Base-by-base conservation (phyloP, 2,329 filamentous ascomycete species). In the Neurospora sp. region DNA sequence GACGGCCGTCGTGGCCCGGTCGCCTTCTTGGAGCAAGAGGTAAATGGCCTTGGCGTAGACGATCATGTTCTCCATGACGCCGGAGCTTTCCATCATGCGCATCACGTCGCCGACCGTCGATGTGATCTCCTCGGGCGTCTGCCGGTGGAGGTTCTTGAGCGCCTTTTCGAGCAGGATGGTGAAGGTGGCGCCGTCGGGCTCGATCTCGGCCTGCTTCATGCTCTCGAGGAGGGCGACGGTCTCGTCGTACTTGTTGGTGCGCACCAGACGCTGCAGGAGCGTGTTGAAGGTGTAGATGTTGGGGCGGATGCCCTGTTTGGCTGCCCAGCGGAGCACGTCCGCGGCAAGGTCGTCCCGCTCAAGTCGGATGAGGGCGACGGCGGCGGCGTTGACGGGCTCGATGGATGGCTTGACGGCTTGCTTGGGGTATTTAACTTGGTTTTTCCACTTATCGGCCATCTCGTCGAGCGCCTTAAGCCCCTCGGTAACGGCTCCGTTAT, bases 21-120 rank as follows among this genome's bases (percentile, higher is more conserved):
- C 79, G 70, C 78, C 79, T 12, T 78, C 75, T 80, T 83, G 73
- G 23, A 92, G 81, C 11, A 92, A 80, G 19, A 85, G 81, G 78
- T 92, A 85, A 68, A 95, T 86, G 77, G 93, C 87, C 77, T 91
- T 89, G 75, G 84, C 87, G 78, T 92, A 95, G 2, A 87, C 87
- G 73, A 87, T 83, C 70, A 83, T 79, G 77, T 91, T 91, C 43
- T 89, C 82, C 66, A 83, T 79, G 11, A 92, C 78, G 5, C 87
- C 87, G 12, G 83, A 81, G 2, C 78, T 76, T 70, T 88, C 82
- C 78, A 93, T 87, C 66, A 91, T 81, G 4, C 78, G 76, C n/a
- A 83, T 74, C 6, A 92, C 83, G 19, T 83, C 81, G 1, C 79
- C 76, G 23, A 82, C 69, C 77, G 90, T 88, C 52, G 6, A 17